These are phyloP conservation scores for Coniophora puteana DNA, from an alignment of 1,284 basidiomycete genomes.

Conservation along the genomic window DNA sequence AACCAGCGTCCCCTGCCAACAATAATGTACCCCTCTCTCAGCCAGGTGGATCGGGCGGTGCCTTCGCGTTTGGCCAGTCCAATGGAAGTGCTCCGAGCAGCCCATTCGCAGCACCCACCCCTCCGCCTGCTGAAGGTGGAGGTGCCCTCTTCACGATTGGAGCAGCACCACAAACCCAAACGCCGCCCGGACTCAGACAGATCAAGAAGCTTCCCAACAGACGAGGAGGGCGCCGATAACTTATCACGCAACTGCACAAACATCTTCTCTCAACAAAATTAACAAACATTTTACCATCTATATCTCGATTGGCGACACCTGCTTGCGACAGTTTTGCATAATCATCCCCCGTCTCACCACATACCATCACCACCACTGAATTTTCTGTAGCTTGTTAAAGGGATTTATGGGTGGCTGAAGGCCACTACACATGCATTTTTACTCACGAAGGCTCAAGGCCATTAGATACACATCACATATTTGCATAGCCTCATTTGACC, in stretches of 20 bases:
- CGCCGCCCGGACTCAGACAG: constrained; percentile 34
- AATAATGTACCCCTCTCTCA: constrained; percentile 29
- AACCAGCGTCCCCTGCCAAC: constrained; percentile 56
- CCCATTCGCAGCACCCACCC: constrained; percentile 35
- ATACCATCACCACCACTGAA: constrained; percentile 4
- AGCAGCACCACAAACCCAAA: constrained; percentile 37
- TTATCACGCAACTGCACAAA: too few relatives aligned
- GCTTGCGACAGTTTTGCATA: too few relatives aligned
- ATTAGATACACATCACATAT: constrained; percentile 22
- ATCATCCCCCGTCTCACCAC: constrained; percentile 7
- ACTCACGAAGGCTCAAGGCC: constrained; percentile 28
- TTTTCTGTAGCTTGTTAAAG: constrained; percentile 13
- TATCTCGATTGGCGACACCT: too few relatives aligned
- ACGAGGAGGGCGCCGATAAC: constrained; percentile 23
- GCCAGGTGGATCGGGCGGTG: constrained; percentile 38
- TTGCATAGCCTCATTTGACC: constrained; percentile 11
- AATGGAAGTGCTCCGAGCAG: constrained; percentile 31
- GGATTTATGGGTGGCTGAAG: constrained; percentile 26
- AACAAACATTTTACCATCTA: too few relatives aligned
- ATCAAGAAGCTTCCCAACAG: constrained; percentile 53
- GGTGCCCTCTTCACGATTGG: constrained; percentile 56
- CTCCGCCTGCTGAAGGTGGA: constrained; percentile 29
- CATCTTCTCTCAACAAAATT: too few relatives aligned
- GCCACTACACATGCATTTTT: constrained; percentile 22
- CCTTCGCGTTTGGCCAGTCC: constrained; percentile 32